A percentile compares a stretch with the other conserved stretches of the same genome.
Evolutionary conservation across 225 moss, liverwort and hornwort species (phyloP).

Genomic region (Thuidium tamariscinum): DNA sequence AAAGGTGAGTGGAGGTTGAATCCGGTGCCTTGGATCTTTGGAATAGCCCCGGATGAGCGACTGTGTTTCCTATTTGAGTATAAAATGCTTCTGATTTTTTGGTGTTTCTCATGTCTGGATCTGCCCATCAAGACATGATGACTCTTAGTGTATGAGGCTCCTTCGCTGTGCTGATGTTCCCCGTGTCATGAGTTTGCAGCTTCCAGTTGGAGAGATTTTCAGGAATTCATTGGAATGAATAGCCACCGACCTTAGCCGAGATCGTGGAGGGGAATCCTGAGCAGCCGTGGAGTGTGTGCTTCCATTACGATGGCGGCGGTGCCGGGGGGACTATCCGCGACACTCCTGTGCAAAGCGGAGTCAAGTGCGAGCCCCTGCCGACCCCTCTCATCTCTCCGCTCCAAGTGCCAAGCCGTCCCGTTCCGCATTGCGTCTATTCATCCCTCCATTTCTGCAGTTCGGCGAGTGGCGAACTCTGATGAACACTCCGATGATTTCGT

Average conservation of each 20-base stretch:
- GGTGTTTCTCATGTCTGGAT: background rate
- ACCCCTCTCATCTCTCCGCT: slow-evolving; percentile 16
- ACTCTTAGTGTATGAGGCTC: background rate
- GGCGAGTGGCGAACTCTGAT: slow-evolving; percentile 22
- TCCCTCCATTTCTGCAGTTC: slow-evolving; percentile 4
- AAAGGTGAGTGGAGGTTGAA: background rate
- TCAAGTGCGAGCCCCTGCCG: slow-evolving; percentile 16
- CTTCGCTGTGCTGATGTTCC: background rate
- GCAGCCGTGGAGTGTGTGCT: background rate
- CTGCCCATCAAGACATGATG: background rate
- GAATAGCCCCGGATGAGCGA: background rate
- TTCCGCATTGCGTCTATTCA: slow-evolving; percentile 1
- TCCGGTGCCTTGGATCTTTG: background rate
- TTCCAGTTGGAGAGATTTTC: background rate
- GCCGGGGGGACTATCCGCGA: slow-evolving; percentile 9
- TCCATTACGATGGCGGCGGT: slow-evolving; percentile 8
- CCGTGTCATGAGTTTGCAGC: background rate
- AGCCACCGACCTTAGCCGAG: background rate
- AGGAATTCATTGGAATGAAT: background rate
- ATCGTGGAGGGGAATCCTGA: background rate
- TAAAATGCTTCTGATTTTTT: background rate
- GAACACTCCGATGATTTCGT: slow-evolving; percentile 12
- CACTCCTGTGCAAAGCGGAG: slow-evolving; percentile 22
- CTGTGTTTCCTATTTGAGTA: background rate
- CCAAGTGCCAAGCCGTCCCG: slow-evolving; percentile 7